Evolutionary conservation across 306 rosid genomes (phyloP).

Genomic region (Glycine tomentella): DNA sequence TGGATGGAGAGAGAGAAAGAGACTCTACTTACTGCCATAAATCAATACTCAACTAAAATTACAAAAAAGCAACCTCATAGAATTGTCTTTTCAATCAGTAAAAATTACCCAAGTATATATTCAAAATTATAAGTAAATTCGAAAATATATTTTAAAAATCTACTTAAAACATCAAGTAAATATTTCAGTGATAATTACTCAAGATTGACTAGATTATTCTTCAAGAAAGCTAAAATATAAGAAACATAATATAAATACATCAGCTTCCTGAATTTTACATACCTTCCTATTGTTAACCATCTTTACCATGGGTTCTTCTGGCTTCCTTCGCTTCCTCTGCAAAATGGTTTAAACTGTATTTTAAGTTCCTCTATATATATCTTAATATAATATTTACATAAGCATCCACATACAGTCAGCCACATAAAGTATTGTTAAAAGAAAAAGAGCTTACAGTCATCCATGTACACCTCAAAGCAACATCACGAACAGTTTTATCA

Average conservation of each 20-base stretch:
- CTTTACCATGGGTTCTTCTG: slow-evolving; percentile 74
- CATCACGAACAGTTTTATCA: slow-evolving; percentile 95
- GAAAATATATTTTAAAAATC: background rate
- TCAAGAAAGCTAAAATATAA: slow-evolving; percentile 14
- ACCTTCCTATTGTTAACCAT: slow-evolving; percentile 79
- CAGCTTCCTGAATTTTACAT: slow-evolving; percentile 47
- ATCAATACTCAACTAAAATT: slow-evolving; percentile 16
- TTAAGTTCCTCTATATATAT: slow-evolving; percentile 43
- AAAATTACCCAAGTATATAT: slow-evolving; percentile 8
- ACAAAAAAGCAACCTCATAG: slow-evolving; percentile 11
- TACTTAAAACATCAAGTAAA: slow-evolving; percentile 20
- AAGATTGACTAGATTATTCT: slow-evolving; percentile 27
- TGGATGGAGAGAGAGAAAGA: no score
- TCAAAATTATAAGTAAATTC: slow-evolving; percentile 23
- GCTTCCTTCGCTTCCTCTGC: slow-evolving; percentile 89
- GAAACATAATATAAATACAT: slow-evolving; percentile 18
- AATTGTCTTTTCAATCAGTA: slow-evolving; percentile 24
- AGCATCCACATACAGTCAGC: no score
- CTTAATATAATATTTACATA: background rate
- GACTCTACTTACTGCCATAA: background rate
- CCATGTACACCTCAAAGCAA: slow-evolving; percentile 98
- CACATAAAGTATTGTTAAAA: background rate
- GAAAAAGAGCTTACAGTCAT: slow-evolving; percentile 73
- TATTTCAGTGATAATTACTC: slow-evolving; percentile 19
- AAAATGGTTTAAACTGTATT: slow-evolving; percentile 40